These are phyloP conservation scores for Didymella exigua DNA, from an alignment of 2,329 filamentous ascomycete genomes.

Conservation along the genomic window DNA sequence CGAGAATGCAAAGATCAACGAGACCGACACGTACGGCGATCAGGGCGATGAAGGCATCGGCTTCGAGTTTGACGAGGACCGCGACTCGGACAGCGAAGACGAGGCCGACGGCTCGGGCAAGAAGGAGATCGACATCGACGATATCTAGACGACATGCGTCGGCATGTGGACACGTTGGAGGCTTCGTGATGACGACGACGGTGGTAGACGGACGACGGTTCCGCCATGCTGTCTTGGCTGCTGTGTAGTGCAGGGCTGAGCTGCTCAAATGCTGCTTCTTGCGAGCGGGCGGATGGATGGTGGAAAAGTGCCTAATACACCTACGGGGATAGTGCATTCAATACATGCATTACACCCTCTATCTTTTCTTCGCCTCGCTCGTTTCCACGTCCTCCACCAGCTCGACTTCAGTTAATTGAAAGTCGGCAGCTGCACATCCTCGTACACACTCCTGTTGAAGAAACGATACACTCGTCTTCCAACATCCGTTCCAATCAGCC, in stretches of 20 bases:
- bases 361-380: no score
- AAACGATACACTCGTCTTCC: constrained; percentile 79
- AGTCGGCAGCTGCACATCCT: constrained; percentile 34
- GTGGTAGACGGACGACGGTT: constrained; percentile 17
- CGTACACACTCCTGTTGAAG: constrained; percentile 69
- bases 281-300: constrained; percentile 46
- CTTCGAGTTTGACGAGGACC: constrained; percentile 98
- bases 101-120: constrained; percentile 65
- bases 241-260: constrained; percentile 25
- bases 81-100: constrained; percentile 57
- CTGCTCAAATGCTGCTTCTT: constrained; percentile 50
- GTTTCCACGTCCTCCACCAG: no score
- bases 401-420: no score
- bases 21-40: constrained; percentile 92
- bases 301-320: constrained; percentile 6
- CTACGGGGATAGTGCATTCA: constrained; percentile 16
- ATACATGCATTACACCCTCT: constrained; percentile 13
- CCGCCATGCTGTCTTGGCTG: constrained; percentile 48
- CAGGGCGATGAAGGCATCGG: constrained; percentile 91
- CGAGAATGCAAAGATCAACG: constrained; percentile 99
- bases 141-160: constrained; percentile 66
- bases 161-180: not conserved
- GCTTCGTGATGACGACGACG: not conserved
- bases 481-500: constrained; percentile 76
- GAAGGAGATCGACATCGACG: constrained; percentile 92